Conservation (phyloP, 345 rosid genomes). For the Aquilaria malaccensis region DNA sequence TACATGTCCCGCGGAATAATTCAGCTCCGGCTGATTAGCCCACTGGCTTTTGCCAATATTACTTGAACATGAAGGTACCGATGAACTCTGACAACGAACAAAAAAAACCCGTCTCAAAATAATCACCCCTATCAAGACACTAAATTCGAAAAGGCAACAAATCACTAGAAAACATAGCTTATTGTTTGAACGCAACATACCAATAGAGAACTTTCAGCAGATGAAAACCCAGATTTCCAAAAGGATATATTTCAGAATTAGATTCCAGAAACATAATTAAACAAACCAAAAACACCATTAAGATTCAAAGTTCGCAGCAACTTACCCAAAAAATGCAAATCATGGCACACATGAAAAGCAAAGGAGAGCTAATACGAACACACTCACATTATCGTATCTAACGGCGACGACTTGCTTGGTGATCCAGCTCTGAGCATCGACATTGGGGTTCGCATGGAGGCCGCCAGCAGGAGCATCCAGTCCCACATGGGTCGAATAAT, state of each 20-base stretch:
- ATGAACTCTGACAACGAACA: slow-evolving; percentile 10
- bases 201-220: too few species aligned
- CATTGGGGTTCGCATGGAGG: slow-evolving; percentile 13
- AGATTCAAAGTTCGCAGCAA: not conserved
- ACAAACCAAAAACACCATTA: not conserved
- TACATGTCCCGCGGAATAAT: slow-evolving; percentile 9
- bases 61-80: slow-evolving; percentile 4
- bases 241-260: not conserved
- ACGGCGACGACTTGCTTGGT: slow-evolving; percentile 4
- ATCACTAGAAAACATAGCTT: too few species aligned
- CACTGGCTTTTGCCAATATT: slow-evolving; percentile 3
- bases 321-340: not conserved
- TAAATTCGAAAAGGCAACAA: too few species aligned
- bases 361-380: not conserved
- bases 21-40: slow-evolving; percentile 12
- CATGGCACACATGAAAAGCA: too few species aligned
- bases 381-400: slow-evolving; percentile 16
- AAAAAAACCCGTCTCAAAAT: not conserved
- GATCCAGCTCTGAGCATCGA: slow-evolving; percentile 12
- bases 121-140: too few species aligned
- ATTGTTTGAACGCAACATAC: too few species aligned
- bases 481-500: slow-evolving; percentile 4
- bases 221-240: not conserved
- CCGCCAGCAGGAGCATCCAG: slow-evolving; percentile 2
- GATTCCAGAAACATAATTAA: too few species aligned